These are phyloP conservation scores for Dothistroma pini DNA, from an alignment of 2,329 filamentous ascomycete genomes.

Conservation along the genomic window DNA sequence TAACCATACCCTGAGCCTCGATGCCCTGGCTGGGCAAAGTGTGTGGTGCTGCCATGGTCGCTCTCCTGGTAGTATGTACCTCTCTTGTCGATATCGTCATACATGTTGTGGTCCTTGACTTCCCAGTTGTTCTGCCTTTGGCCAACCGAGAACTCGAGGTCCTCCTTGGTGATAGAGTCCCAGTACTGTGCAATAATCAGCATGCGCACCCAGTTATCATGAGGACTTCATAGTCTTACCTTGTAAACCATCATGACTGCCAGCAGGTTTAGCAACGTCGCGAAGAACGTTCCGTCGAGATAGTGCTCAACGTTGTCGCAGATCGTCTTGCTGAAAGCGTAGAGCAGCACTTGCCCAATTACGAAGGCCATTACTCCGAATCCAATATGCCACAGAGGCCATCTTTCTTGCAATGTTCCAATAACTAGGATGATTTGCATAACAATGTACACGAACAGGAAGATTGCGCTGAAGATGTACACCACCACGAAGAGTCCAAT, in stretches of 20 bases:
- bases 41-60: constrained; percentile 53
- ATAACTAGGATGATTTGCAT: constrained; percentile 87
- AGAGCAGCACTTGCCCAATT: constrained; percentile 85
- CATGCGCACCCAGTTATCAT: not conserved
- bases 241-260: constrained; percentile 99
- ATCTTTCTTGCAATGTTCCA: constrained; percentile 88
- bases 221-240: constrained; percentile 48
- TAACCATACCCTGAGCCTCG: constrained; percentile 22
- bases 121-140: constrained; percentile 98
- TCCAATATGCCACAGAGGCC: constrained; percentile 86
- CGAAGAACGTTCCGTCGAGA: constrained; percentile 89
- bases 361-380: constrained; percentile 92
- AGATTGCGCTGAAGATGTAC: constrained; percentile 86
- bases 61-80: constrained; percentile 69
- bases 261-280: constrained; percentile 87
- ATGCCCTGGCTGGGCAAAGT: constrained; percentile 36
- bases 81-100: constrained; percentile 72
- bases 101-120: constrained; percentile 78
- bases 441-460: constrained; percentile 76
- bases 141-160: constrained; percentile 96
- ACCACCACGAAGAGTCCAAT: constrained; percentile 86
- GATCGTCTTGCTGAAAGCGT: constrained; percentile 81
- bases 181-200: constrained; percentile 65
- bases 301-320: constrained; percentile 86
- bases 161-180: constrained; percentile 98